Evolutionary conservation across 2,329 filamentous ascomycete species (phyloP).

Genomic region (Penicillium paneum): DNA sequence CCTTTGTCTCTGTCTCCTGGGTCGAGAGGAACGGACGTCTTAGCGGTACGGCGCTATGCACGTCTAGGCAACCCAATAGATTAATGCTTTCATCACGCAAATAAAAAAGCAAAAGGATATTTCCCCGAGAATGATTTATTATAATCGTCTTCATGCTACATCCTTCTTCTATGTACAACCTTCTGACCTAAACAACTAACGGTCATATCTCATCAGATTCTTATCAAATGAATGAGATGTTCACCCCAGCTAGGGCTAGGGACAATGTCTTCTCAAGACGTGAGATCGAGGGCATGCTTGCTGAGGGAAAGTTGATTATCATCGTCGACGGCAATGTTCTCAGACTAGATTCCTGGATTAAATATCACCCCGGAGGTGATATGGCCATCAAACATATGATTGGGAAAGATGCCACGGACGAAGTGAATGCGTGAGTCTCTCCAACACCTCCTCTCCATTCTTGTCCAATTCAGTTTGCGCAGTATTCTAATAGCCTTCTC

Average conservation of each 20-base stretch:
- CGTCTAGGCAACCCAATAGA: constrained; percentile 7
- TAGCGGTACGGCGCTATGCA: constrained; percentile 4
- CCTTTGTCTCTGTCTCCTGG: constrained; percentile 9
- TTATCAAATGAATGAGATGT: constrained; percentile 4
- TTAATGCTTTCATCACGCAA: neutral
- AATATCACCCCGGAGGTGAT: constrained; percentile 85
- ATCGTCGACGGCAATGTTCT: constrained; percentile 77
- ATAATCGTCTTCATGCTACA: neutral
- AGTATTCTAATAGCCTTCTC: constrained; percentile 17
- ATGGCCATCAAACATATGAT: constrained; percentile 89
- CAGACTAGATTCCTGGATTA: constrained; percentile 81
- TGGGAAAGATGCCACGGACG: constrained; percentile 86
- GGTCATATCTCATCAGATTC: neutral
- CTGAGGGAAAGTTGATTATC: constrained; percentile 70
- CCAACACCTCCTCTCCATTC: neutral
- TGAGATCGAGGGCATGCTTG: constrained; percentile 74
- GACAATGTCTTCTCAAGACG: constrained; percentile 20
- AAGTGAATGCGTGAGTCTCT: constrained; percentile 72
- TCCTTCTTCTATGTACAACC: neutral
- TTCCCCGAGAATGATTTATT: neutral
- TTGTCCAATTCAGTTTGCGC: neutral
- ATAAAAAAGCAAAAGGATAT: neutral
- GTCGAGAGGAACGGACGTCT: constrained; percentile 4
- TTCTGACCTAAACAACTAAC: neutral
- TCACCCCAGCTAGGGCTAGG: constrained; percentile 2